A percentile compares a stretch with the other conserved stretches of the same genome.
These are phyloP conservation scores for Yamagishiella unicocca DNA, from an alignment of 139 green algal genomes.

Conservation along the genomic window DNA sequence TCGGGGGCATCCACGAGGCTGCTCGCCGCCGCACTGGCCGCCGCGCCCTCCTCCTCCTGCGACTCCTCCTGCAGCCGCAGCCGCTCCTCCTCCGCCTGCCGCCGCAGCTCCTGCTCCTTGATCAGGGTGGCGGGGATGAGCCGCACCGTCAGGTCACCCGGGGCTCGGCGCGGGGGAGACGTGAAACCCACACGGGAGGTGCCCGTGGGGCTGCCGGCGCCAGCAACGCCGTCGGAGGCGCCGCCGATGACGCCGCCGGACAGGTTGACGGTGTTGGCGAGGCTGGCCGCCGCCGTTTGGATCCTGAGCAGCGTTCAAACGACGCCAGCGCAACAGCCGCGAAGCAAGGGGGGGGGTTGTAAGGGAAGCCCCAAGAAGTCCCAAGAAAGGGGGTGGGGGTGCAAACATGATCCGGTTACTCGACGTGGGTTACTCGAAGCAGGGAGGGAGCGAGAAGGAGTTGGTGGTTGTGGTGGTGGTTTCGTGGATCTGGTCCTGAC, in stretches of 20 bases:
- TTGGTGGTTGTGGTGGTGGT: too few relatives aligned
- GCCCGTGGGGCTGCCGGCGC: not conserved
- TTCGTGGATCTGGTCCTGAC: too few relatives aligned
- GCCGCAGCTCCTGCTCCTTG: conserved; percentile 30
- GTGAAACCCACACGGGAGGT: not conserved
- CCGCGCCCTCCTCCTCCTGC: not conserved
- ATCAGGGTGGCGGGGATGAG: conserved; percentile 2
- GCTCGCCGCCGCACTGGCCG: not conserved
- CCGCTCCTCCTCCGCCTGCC: conserved; percentile 27
- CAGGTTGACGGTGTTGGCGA: conserved; percentile 6
- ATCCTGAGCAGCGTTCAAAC: too few relatives aligned
- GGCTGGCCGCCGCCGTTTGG: not conserved
- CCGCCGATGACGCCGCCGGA: not conserved
- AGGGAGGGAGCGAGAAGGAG: too few relatives aligned
- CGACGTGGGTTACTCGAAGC: too few relatives aligned
- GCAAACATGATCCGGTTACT: too few relatives aligned
- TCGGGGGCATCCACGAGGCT: conserved; percentile 5
- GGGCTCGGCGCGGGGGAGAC: not conserved
- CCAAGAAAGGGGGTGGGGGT: too few relatives aligned
- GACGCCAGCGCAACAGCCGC: too few relatives aligned
- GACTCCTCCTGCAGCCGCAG: not conserved
- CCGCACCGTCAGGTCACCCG: not conserved
- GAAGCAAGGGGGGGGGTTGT: too few relatives aligned
- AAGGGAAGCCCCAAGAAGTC: too few relatives aligned
- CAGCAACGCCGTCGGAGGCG: not conserved